Evolutionary conservation across 2,329 filamentous ascomycete genomes (phyloP), one percentile per base, ranked within the genome.

Genomic region (Clarireedia sp.): DNA sequence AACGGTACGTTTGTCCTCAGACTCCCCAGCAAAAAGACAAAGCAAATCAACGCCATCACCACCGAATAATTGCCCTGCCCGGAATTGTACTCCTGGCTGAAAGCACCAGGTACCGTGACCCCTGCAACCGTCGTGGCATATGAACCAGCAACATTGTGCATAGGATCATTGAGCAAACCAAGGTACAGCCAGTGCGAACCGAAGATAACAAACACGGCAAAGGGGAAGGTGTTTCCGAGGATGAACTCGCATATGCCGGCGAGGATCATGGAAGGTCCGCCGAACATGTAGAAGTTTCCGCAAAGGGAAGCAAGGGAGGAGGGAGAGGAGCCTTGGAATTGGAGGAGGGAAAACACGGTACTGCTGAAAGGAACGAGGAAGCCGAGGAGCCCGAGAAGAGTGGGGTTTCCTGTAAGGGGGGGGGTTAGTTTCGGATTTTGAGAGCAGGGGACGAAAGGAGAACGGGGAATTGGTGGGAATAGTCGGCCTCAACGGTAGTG

Each of bases 111-210:
- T 1, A 45, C 40, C 0, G 26, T 5, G 1, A 24, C 40, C 2
- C 50, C 50, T 3, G 43, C 33, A 14, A 52, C 17, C 17, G 24
- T 48, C 1, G 38, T 48, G 5, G 48, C 44, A 19, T 88, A 90
- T 49, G 78, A 79, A 37, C 90, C 77, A 1, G 90, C 74, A 14
- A 91, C 82, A 50, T 86, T 87, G 37, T 79, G 77, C 46, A 90
- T 76, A 2, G 80, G 77, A 1, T 85, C 78, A 53, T 87, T 85
- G 19, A 55, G 7, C 12, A 54, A 60, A 2, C 50, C 58, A 12
- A 55, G 26, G 46, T 58, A 54, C 4, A 51, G 33, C 50, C 37
- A 59, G 41, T 59, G 57, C 29, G 23, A 50, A 23, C 59, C 59
- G 33, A 51, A 60, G 41, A 54, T 52, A 3, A 48, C 51, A 51